Conservation (phyloP, 2,329 filamentous ascomycete genomes). For the Alternaria gaisen region DNA sequence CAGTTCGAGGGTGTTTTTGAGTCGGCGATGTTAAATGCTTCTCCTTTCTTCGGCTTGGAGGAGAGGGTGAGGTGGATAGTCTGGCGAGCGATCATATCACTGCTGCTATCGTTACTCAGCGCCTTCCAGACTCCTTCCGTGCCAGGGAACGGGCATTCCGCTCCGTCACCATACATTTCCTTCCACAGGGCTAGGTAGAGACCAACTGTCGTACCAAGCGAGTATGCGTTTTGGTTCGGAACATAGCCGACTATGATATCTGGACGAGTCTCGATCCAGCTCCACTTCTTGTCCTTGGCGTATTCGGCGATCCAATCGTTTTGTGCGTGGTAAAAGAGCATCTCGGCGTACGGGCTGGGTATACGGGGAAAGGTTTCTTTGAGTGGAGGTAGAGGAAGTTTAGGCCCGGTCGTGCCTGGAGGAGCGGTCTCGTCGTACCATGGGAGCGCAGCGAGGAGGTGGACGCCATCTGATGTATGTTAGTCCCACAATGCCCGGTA, state of each 20-base stretch:
- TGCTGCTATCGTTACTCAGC: conserved; percentile 49
- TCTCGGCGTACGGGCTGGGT: conserved; percentile 42
- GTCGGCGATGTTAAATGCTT: conserved; percentile 56
- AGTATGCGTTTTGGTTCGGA: conserved; percentile 53
- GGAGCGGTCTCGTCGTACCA: conserved; percentile 13
- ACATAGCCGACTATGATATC: conserved; percentile 56
- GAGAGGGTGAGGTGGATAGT: conserved; percentile 54
- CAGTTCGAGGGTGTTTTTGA: conserved; percentile 50
- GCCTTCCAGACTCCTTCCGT: conserved; percentile 48
- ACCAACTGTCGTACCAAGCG: conserved; percentile 46
- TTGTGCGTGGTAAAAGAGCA: conserved; percentile 55
- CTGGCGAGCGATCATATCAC: conserved; percentile 54
- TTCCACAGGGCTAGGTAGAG: conserved; percentile 51
- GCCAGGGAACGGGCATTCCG: conserved; percentile 53
- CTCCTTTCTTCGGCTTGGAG: conserved; percentile 45
- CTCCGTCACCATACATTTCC: conserved; percentile 50
- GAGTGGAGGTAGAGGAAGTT: conserved; percentile 11
- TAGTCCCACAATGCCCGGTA: background rate
- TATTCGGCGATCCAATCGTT: conserved; percentile 50
- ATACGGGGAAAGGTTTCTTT: conserved; percentile 22
- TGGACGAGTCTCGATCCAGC: conserved; percentile 52
- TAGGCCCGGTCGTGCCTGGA: conserved; percentile 13
- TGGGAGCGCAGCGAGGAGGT: conserved; percentile 49
- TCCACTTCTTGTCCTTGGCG: conserved; percentile 50
- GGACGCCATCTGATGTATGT: conserved; percentile 49